These are phyloP conservation scores for Russula sp. DNA, from an alignment of 768 basidiomycete species.

Conservation along the genomic window DNA sequence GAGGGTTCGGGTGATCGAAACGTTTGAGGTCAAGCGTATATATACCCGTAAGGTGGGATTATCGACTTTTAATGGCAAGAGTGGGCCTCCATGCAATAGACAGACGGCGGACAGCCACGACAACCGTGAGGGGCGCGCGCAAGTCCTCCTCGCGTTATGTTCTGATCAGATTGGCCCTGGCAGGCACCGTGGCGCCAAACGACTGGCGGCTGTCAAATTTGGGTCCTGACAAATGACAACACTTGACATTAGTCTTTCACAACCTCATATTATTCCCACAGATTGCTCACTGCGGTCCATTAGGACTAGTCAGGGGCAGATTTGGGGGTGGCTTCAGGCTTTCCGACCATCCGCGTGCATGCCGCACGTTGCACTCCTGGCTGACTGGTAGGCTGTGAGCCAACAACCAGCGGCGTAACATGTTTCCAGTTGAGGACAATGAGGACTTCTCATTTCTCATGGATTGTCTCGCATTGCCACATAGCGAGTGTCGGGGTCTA, in stretches of 20 bases:
- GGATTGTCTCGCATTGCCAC: background rate
- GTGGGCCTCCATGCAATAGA: background rate
- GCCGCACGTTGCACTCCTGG: background rate
- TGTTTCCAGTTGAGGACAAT: background rate
- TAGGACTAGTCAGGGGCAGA: too few relatives aligned
- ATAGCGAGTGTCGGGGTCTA: background rate
- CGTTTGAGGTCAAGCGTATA: background rate
- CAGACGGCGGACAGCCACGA: background rate
- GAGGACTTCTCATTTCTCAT: background rate
- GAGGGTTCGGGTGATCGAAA: background rate
- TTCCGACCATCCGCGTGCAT: background rate
- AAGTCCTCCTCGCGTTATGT: background rate
- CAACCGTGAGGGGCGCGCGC: background rate
- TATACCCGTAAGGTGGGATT: background rate
- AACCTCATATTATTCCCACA: slow-evolving; percentile 5
- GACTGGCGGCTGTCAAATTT: background rate
- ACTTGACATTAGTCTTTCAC: background rate
- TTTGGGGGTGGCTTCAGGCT: background rate
- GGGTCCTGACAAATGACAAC: background rate
- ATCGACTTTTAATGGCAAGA: background rate
- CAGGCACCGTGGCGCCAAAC: background rate
- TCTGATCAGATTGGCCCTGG: slow-evolving; percentile 2
- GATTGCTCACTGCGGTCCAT: background rate
- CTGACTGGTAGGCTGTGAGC: background rate
- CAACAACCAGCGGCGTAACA: background rate